Percentiles rank a stretch among this genome's conserved stretches.
These are phyloP conservation scores for Apiospora kogelbergensis DNA, from an alignment of 2,329 filamentous ascomycete species.

Conservation along the genomic window DNA sequence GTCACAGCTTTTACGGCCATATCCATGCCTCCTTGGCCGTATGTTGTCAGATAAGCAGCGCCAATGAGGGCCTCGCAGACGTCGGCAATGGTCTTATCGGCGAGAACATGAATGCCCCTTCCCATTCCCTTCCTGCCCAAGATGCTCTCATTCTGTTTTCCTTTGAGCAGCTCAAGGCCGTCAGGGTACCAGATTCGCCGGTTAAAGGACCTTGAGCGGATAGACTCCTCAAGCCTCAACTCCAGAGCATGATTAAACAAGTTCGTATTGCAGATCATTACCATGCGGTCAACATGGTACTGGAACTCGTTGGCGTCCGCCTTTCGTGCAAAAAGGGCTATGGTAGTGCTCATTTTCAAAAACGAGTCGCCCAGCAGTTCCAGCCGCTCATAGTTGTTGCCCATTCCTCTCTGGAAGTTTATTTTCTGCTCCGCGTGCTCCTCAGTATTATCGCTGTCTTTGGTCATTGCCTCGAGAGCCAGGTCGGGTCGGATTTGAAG, in stretches of 20 bases:
- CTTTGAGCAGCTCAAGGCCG: constrained; percentile 69
- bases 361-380: constrained; percentile 95
- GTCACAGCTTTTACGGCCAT: constrained; percentile 64
- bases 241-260: constrained; percentile 75
- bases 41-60: constrained; percentile 64
- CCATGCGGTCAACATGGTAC: constrained; percentile 89
- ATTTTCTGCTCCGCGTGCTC: constrained; percentile 68
- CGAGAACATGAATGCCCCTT: constrained; percentile 63
- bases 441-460: constrained; percentile 82
- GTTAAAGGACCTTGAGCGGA: constrained; percentile 81
- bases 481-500: constrained; percentile 65
- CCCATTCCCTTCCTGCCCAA: constrained; percentile 62
- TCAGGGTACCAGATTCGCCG: constrained; percentile 87
- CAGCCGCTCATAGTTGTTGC: constrained; percentile 89
- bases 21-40: constrained; percentile 47
- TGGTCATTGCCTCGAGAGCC: constrained; percentile 87
- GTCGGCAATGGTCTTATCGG: constrained; percentile 89
- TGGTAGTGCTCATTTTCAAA: constrained; percentile 92
- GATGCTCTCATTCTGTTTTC: constrained; percentile 60
- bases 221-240: constrained; percentile 67
- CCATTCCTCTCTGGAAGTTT: constrained; percentile 83
- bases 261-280: constrained; percentile 88
- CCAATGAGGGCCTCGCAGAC: constrained; percentile 94
- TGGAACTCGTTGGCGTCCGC: constrained; percentile 80
- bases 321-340: constrained; percentile 76